phyloP scores from a whole-genome alignment of 495 filamentous ascomycete genomes.

The Podospora tetraspora region DNA sequence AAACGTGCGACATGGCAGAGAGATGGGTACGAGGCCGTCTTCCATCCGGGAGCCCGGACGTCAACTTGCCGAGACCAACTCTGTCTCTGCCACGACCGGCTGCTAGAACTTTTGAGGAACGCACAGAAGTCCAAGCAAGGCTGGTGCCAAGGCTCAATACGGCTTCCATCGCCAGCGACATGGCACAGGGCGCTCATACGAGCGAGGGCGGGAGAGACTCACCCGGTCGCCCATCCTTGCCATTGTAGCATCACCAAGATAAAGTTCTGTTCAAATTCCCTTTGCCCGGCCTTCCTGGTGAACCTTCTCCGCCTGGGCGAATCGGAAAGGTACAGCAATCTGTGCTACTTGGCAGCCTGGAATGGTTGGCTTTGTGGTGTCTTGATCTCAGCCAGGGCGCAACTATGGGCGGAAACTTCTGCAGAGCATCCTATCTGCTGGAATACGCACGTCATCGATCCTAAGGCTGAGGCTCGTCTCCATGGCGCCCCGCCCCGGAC shows the following conservation, averaged over 20 bases:
- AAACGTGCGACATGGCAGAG: neutral
- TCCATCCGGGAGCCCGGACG: neutral
- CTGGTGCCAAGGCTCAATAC: neutral
- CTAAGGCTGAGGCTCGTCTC: neutral
- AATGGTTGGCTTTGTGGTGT: neutral
- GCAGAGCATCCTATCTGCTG: neutral
- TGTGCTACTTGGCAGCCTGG: neutral
- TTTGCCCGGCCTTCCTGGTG: neutral
- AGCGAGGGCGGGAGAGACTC: neutral
- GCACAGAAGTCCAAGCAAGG: neutral
- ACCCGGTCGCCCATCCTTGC: neutral
- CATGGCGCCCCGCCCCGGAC: neutral
- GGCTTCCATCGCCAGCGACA: neutral
- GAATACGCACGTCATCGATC: neutral
- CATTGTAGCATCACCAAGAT: neutral
- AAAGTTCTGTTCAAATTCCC: neutral
- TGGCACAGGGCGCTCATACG: neutral
- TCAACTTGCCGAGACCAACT: neutral
- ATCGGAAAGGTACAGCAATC: neutral
- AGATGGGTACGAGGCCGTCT: neutral
- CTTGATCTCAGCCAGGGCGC: neutral
- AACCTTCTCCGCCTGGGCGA: neutral
- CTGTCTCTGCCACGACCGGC: neutral
- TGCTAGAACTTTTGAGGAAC: neutral
- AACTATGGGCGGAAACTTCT: neutral